A percentile compares a stretch with the other conserved stretches of the same genome.
phyloP scores from a whole-genome alignment of 331 rosid genomes.

The Pyracantha coccinea region DNA sequence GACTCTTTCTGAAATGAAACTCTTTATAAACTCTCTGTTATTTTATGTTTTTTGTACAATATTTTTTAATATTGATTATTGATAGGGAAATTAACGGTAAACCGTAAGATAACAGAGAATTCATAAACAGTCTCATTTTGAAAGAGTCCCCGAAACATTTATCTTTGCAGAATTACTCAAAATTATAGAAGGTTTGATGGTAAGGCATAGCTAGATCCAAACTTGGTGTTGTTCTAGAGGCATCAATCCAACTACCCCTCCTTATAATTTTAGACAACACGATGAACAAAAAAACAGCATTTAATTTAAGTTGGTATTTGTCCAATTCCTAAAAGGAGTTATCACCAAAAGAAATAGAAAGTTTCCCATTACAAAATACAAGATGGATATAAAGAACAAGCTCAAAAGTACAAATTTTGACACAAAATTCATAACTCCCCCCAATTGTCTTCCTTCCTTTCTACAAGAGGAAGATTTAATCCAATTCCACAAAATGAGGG shows the following conservation, averaged over 20 bases:
- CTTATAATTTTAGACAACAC: neutral
- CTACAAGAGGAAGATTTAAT: neutral
- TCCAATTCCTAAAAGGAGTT: neutral
- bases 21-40: fast-evolving
- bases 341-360: neutral
- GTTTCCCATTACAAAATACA: neutral
- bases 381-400: neutral
- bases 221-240: constrained; percentile 3
- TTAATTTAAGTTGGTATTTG: constrained; percentile 10
- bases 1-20: too few species aligned
- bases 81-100: too few species aligned
- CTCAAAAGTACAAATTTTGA: neutral
- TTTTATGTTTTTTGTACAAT: too few species aligned
- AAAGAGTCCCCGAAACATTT: too few species aligned
- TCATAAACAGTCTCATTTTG: too few species aligned
- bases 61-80: too few species aligned
- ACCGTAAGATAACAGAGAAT: too few species aligned
- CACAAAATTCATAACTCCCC: neutral
- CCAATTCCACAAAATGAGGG: neutral
- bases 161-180: neutral
- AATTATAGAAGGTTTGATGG: neutral
- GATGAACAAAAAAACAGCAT: constrained; percentile 1
- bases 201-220: neutral
- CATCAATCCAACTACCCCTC: constrained; percentile 8
- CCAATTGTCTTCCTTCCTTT: constrained; percentile 2